Percentiles rank a stretch among this genome's conserved stretches.
Evolutionary conservation across 495 filamentous ascomycete genomes (phyloP).

Genomic region (Penicillium atrosanguineum): DNA sequence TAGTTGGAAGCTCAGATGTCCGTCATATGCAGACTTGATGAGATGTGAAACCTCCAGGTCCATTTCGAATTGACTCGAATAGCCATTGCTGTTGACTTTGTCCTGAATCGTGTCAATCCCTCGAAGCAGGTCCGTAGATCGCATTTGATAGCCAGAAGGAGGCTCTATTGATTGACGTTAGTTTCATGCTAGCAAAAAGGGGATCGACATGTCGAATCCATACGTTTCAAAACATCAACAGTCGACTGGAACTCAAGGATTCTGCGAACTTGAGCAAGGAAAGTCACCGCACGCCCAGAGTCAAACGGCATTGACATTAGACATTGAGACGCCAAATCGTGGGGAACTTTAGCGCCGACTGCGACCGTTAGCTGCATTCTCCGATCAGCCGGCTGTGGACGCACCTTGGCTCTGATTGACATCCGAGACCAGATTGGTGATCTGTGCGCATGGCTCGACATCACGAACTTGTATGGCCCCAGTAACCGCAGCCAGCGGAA

Average conservation of each 20-base stretch:
- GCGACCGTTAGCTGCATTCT: conserved; percentile 14
- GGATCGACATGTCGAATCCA: neutral
- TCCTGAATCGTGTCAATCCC: conserved; percentile 42
- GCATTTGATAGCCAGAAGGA: conserved; percentile 54
- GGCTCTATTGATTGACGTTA: conserved; percentile 32
- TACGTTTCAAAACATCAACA: conserved; percentile 47
- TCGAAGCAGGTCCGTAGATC: conserved; percentile 47
- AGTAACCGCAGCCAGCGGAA: conserved; percentile 14
- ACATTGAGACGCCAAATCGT: conserved; percentile 46
- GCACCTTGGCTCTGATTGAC: conserved; percentile 17
- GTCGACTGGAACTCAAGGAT: conserved; percentile 59
- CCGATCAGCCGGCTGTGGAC: neutral
- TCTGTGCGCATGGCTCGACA: conserved; percentile 27
- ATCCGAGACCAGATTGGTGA: conserved; percentile 18
- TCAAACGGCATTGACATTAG: conserved; percentile 58
- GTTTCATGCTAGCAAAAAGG: neutral
- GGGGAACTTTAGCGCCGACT: conserved; percentile 17
- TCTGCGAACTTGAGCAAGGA: conserved; percentile 54
- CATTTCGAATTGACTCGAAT: conserved; percentile 51
- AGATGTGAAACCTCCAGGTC: conserved; percentile 41
- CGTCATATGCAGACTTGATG: conserved; percentile 47
- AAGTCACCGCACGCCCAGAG: conserved; percentile 44
- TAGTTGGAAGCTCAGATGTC: conserved; percentile 38
- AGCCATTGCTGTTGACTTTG: conserved; percentile 34
- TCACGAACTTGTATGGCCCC: conserved; percentile 12